Conservation (phyloP, 2,329 filamentous ascomycete genomes). For the Whalleya microplaca region DNA sequence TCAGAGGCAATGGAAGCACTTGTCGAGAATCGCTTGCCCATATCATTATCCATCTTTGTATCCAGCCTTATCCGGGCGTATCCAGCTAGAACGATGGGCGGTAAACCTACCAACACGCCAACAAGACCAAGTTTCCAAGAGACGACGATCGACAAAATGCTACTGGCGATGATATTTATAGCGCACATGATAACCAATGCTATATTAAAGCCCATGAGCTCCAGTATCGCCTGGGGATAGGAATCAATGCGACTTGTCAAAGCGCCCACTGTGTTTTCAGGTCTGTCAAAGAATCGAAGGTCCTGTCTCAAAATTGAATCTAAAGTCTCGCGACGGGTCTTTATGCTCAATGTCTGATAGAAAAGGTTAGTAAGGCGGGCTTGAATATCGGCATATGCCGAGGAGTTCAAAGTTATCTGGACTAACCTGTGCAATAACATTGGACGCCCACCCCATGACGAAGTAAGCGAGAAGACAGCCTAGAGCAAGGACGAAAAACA, state of each 20-base stretch:
- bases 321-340: constrained; percentile 36
- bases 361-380: constrained; percentile 30
- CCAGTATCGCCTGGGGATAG: constrained; percentile 46
- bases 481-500: constrained; percentile 47
- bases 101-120: constrained; percentile 45
- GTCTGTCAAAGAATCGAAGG: constrained; percentile 44
- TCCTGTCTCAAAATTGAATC: constrained; percentile 42
- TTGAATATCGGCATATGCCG: no score
- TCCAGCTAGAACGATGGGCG: constrained; percentile 45
- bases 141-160: constrained; percentile 44
- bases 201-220: constrained; percentile 49
- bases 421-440: constrained; percentile 36
- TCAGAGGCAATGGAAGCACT: constrained; percentile 52
- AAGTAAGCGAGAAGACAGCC: constrained; percentile 41
- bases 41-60: constrained; percentile 41
- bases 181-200: constrained; percentile 46
- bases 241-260: constrained; percentile 38
- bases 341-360: constrained; percentile 26
- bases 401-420: not conserved
- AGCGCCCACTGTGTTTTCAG: constrained; percentile 40
- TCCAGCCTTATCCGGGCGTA: constrained; percentile 50
- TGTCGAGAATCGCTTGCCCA: constrained; percentile 40
- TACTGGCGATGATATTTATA: constrained; percentile 44
- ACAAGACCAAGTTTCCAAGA: constrained; percentile 52
- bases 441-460: constrained; percentile 38